Evolutionary conservation across 2,329 filamentous ascomycete genomes (phyloP).

Genomic region (Pleoardoris graminearum): DNA sequence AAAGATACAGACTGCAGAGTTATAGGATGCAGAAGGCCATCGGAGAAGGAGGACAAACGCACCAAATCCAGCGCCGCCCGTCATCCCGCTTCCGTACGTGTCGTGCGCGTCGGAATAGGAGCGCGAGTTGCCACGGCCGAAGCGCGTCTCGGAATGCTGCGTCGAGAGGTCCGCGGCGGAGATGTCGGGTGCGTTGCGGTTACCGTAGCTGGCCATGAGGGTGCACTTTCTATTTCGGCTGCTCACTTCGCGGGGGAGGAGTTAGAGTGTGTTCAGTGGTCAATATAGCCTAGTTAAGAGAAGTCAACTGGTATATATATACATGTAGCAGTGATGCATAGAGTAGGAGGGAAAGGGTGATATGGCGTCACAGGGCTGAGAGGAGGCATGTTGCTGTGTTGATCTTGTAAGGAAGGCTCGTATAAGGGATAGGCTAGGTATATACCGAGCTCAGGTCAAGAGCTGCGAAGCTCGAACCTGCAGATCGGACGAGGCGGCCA

Average conservation of each 20-base stretch:
- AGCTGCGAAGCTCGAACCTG: neutral
- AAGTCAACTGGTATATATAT: too few relatives aligned
- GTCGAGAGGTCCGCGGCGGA: constrained; percentile 19
- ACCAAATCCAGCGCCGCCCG: constrained; percentile 39
- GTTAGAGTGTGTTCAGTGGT: too few relatives aligned
- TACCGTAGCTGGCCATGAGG: constrained; percentile 43
- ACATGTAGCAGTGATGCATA: neutral
- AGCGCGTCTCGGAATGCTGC: constrained; percentile 34
- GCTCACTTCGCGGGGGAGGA: too few relatives aligned
- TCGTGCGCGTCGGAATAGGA: constrained; percentile 34
- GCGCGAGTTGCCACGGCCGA: constrained; percentile 29
- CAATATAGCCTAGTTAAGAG: too few relatives aligned
- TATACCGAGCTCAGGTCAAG: neutral
- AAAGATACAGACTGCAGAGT: neutral
- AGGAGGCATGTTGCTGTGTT: constrained; percentile 11
- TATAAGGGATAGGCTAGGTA: neutral
- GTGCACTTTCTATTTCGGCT: neutral
- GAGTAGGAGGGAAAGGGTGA: constrained; percentile 14
- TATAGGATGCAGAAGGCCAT: neutral
- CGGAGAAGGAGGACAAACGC: neutral
- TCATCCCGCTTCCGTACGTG: constrained; percentile 38
- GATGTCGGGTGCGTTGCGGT: constrained; percentile 34
- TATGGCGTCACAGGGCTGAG: constrained; percentile 37
- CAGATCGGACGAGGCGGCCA: neutral
- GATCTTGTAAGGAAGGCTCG: constrained; percentile 3